Conservation (phyloP, 2,329 filamentous ascomycete species). For the Fusarium sp. region DNA sequence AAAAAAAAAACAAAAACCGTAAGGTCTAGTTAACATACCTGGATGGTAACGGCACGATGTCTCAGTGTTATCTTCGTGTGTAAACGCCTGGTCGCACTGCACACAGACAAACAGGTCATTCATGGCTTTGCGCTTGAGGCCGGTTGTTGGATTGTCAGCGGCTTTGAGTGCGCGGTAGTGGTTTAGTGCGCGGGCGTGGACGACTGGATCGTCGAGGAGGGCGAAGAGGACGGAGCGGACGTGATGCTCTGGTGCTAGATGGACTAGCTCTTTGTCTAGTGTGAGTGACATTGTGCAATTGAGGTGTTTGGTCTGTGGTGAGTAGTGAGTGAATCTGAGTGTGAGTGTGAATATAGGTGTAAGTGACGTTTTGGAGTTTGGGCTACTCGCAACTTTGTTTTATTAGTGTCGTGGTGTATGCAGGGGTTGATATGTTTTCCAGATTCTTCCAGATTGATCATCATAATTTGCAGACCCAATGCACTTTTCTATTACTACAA, state of each 20-base stretch:
- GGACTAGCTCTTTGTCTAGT: constrained; percentile 3
- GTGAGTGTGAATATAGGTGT: not conserved
- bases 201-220: constrained; percentile 18
- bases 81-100: constrained; percentile 22
- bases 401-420: not conserved
- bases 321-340: not conserved
- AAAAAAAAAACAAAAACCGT: not conserved
- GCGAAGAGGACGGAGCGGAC: constrained; percentile 34
- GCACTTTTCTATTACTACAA: not conserved
- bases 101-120: constrained; percentile 29
- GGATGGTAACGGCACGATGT: constrained; percentile 11
- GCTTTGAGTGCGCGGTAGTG: constrained; percentile 14
- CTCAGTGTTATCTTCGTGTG: constrained; percentile 18
- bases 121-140: constrained; percentile 32
- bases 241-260: constrained; percentile 22
- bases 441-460: not conserved
- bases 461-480: not conserved
- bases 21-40: constrained; percentile 14
- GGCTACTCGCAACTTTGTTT: not conserved
- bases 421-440: not conserved
- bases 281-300: constrained; percentile 3
- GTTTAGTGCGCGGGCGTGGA: constrained; percentile 1
- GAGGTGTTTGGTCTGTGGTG: not conserved
- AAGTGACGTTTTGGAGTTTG: not conserved
- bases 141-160: not conserved